Evolutionary conservation across 495 filamentous ascomycete genomes (phyloP).

Genomic region (Pseudotulostoma volvatum): DNA sequence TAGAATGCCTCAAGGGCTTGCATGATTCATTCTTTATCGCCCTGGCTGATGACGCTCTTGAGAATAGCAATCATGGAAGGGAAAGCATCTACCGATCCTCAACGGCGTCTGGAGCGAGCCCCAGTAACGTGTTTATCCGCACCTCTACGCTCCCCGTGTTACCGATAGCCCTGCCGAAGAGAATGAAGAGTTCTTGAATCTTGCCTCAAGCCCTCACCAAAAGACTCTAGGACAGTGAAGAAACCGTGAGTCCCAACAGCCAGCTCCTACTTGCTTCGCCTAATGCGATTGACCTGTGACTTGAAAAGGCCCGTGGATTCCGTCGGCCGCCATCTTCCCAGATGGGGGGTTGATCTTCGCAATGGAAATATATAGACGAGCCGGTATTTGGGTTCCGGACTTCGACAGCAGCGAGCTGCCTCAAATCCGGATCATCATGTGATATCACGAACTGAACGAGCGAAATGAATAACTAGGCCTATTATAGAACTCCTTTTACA

Average conservation of each 20-base stretch:
- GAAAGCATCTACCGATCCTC: constrained; percentile 56
- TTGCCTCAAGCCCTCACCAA: constrained; percentile 66
- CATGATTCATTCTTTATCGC: constrained; percentile 71
- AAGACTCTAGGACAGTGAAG: constrained; percentile 72
- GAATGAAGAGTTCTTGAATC: constrained; percentile 57
- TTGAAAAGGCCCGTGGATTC: constrained; percentile 59
- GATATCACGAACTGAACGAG: constrained; percentile 73
- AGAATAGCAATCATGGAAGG: constrained; percentile 82
- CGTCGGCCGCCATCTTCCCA: constrained; percentile 80
- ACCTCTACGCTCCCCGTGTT: constrained; percentile 85
- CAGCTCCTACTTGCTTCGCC: constrained; percentile 59
- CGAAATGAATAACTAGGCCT: constrained; percentile 66
- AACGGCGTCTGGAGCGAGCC: constrained; percentile 77
- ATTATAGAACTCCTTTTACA: constrained; percentile 83
- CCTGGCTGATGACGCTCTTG: constrained; percentile 58
- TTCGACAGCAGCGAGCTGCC: constrained; percentile 84
- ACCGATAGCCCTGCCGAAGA: constrained; percentile 75
- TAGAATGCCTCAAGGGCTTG: constrained; percentile 96
- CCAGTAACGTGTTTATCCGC: constrained; percentile 84
- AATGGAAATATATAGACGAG: constrained; percentile 73
- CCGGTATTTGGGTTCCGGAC: constrained; percentile 65
- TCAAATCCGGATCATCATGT: constrained; percentile 51
- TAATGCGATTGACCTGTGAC: constrained; percentile 53
- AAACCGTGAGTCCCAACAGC: constrained; percentile 87
- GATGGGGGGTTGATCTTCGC: constrained; percentile 71